Evolutionary conservation across 2,329 filamentous ascomycete species (phyloP).

Genomic region (Aspergillus sp.): DNA sequence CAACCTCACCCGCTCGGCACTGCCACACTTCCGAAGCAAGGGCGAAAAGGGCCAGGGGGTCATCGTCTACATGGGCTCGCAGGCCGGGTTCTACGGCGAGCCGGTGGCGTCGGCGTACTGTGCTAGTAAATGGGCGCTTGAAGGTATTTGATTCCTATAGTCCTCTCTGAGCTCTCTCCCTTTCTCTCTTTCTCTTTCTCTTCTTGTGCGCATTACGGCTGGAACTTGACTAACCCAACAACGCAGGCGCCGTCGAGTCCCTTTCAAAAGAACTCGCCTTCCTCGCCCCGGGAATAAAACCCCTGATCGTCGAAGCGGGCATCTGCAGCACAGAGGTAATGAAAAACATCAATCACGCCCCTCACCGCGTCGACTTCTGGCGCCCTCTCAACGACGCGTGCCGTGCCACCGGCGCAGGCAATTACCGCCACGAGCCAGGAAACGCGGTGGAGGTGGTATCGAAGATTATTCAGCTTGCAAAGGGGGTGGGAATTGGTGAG

Average conservation of each 20-base stretch:
- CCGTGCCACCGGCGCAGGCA: background rate
- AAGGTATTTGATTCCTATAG: background rate
- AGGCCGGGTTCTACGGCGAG: background rate
- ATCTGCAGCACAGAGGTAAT: slow-evolving; percentile 1
- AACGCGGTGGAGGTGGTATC: background rate
- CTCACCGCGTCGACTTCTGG: background rate
- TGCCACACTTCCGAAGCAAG: slow-evolving; percentile 3
- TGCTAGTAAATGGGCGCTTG: background rate
- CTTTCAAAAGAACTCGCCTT: slow-evolving; percentile 9
- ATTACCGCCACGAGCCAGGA: background rate
- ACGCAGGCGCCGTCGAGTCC: slow-evolving; percentile 1
- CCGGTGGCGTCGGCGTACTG: background rate
- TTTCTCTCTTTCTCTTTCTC: too few species aligned
- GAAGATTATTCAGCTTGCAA: background rate
- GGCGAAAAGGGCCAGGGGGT: background rate
- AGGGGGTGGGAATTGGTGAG: background rate
- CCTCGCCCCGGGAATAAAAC: slow-evolving; percentile 9
- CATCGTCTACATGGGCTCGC: slow-evolving; percentile 9
- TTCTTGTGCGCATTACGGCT: too few species aligned
- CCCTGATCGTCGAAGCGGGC: slow-evolving; percentile 1
- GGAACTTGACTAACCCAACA: background rate
- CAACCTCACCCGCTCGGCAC: background rate
- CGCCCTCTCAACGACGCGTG: background rate
- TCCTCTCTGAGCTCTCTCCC: too few species aligned
- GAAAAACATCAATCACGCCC: background rate